These are phyloP conservation scores for Sclerotinia subarctica DNA, from an alignment of 2,329 filamentous ascomycete species.

Conservation along the genomic window DNA sequence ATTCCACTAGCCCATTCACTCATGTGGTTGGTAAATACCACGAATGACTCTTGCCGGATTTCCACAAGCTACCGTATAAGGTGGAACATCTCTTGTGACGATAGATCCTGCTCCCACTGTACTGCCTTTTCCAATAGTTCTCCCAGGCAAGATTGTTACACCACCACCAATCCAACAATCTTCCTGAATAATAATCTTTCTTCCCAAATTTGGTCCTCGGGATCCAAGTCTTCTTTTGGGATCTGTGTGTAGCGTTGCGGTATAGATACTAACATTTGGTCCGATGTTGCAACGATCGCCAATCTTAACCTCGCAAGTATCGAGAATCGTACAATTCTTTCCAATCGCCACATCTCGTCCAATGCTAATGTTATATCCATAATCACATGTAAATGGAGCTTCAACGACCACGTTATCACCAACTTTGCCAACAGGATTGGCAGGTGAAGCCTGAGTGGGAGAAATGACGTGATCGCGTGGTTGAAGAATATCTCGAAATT, in stretches of 20 bases:
- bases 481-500: slow-evolving; percentile 70
- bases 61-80: slow-evolving; percentile 38
- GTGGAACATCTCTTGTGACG: slow-evolving; percentile 46
- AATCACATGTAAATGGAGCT: slow-evolving; percentile 87
- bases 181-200: slow-evolving; percentile 71
- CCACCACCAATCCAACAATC: slow-evolving; percentile 64
- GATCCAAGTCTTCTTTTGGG: slow-evolving; percentile 70
- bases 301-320: slow-evolving; percentile 79
- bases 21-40: slow-evolving; percentile 31
- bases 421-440: slow-evolving; percentile 58
- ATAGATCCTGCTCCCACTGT: slow-evolving; percentile 53
- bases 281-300: slow-evolving; percentile 75
- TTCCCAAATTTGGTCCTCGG: slow-evolving; percentile 67
- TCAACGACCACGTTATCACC: slow-evolving; percentile 78
- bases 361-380: slow-evolving; percentile 91
- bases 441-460: slow-evolving; percentile 50
- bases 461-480: slow-evolving; percentile 57
- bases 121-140: slow-evolving; percentile 51
- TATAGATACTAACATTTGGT: slow-evolving; percentile 83
- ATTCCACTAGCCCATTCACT: slow-evolving; percentile 4
- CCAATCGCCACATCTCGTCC: slow-evolving; percentile 82
- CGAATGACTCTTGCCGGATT: slow-evolving; percentile 39
- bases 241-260: slow-evolving; percentile 69
- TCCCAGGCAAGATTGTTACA: slow-evolving; percentile 57
- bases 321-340: slow-evolving; percentile 79